Evolutionary conservation across 2,329 filamentous ascomycete species (phyloP), one percentile per base, ranked within the genome.

Genomic region (Volutella citrinella): DNA sequence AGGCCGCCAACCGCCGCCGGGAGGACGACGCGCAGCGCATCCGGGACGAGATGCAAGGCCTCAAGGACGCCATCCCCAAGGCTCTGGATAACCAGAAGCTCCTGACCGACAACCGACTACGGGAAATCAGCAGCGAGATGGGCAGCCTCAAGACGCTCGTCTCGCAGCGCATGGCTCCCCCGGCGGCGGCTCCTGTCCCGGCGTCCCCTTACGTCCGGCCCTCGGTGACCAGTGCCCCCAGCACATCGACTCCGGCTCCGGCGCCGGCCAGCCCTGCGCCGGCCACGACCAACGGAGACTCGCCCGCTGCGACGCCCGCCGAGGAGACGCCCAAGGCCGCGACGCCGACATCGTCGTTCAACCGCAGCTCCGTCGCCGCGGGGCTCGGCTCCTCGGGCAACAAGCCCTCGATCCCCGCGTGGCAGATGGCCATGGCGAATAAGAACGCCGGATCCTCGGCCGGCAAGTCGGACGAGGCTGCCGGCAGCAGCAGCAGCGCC

Each of bases 61-160:
- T 98, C 37, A 85, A 91, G 59, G 86, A 90, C 46, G 71, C 86
- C 32, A 88, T 98, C 34, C 93, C 94, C 7, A 87, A 86, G 61
- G 90, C 90, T 3, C 76, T 98, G 52, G 82, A 93, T 45, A 84
- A 84, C 33, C 88, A 96, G 56, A 91, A 91, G 64, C 86, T 91
- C 42, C 74, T 80, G 34, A 87, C 86, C 17, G 90, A 97, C 56
- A 76, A 71, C 46, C 76, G 89, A 30, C 68, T 98, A 38, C 84
- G 82, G 61, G 93, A 97, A 52, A 78, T 98, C 47, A 86, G 87
- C 48, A 77, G 74, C 7, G 93, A 98, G 64, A 72, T 98, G 52
- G 88, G 86, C 69, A 96, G 90, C 59, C 69, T 98, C 52, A 97
- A 96, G 74, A 86, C 87, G 4, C 71, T 98, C 33, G 79, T 98